These are phyloP conservation scores for Annulohypoxylon stygium DNA, from an alignment of 495 filamentous ascomycete species.

Conservation along the genomic window DNA sequence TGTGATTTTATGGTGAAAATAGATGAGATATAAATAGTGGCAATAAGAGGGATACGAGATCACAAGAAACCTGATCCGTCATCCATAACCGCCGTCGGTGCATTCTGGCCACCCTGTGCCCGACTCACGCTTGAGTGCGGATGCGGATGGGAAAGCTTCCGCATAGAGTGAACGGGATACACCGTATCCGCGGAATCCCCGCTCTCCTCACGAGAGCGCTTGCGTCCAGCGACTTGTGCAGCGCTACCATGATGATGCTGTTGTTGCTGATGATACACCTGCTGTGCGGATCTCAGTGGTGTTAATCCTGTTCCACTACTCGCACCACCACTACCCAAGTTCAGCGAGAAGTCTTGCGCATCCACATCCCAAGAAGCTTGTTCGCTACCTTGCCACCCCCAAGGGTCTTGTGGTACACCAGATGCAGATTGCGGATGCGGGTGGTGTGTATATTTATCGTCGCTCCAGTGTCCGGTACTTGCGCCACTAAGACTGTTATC, in stretches of 20 bases:
- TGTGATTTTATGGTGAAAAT: background rate
- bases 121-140: background rate
- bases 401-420: conserved; percentile 15
- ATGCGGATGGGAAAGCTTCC: conserved; percentile 49
- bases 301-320: conserved; percentile 17
- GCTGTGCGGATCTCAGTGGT: conserved; percentile 9
- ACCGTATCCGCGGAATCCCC: conserved; percentile 34
- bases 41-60: background rate
- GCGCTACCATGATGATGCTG: background rate
- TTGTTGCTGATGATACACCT: background rate
- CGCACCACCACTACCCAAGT: conserved; percentile 5
- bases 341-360: conserved; percentile 31
- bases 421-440: background rate
- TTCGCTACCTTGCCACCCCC: conserved; percentile 34
- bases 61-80: conserved; percentile 37
- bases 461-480: conserved; percentile 29
- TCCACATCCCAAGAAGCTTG: conserved; percentile 31
- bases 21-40: background rate
- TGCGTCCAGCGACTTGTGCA: conserved; percentile 37
- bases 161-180: conserved; percentile 47
- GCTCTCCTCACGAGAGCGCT: conserved; percentile 47
- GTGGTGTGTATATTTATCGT: background rate
- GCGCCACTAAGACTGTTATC: conserved; percentile 37
- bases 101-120: conserved; percentile 9
- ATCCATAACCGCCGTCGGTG: conserved; percentile 49